Evolutionary conservation across 2,329 filamentous ascomycete genomes (phyloP), one percentile per base, ranked within the genome.

Genomic region (Daldinia sp.): DNA sequence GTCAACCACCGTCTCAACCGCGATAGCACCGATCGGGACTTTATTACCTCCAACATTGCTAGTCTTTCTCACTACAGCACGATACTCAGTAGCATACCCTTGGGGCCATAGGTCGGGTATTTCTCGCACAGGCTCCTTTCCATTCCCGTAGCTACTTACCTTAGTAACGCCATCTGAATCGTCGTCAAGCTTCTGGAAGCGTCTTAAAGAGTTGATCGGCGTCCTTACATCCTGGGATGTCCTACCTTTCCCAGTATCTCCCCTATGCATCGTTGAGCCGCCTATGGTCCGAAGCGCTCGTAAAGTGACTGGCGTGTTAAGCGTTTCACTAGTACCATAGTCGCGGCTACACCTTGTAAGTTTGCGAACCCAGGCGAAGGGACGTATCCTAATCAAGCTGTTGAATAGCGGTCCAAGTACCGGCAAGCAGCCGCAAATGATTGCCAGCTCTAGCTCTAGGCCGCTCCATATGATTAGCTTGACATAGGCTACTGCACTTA

Each of bases 221-320:
- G 13, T 20, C 23, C 42, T 46, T 23, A 23, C 10, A 13, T 26
- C 18, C 20, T 12, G 42, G 2, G 18, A 23, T 46, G 23, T 46
- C 5, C 13, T 46, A 13, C 20, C 42, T 10, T 46, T 46, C 23
- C 42, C 42, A 13, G 13, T 12, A 23, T 46, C 23, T 5, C 18
- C 42, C 18, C 20, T 46, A 26, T 46, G 20, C 10, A 46, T 46
- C 10, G 42, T 23, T 5, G 42, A 6, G 20, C 42, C 42, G 10
- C 42, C 42, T 46, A 46, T 46, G 18, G 18, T 46, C 42, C 42
- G 42, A 46, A 46, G 42, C 23, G 42, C 20, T 23, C 42, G 42
- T 15, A 46, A 23, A 13, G 4, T 4, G 23, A 46, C 42, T 26
- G 10, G 42, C 10, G 1, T 46, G 10, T 12, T 46, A 46, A 12